Percentiles rank a stretch among this genome's conserved stretches.
Conservation (phyloP, 1,284 basidiomycete species). For the Blastosporella zonata region DNA sequence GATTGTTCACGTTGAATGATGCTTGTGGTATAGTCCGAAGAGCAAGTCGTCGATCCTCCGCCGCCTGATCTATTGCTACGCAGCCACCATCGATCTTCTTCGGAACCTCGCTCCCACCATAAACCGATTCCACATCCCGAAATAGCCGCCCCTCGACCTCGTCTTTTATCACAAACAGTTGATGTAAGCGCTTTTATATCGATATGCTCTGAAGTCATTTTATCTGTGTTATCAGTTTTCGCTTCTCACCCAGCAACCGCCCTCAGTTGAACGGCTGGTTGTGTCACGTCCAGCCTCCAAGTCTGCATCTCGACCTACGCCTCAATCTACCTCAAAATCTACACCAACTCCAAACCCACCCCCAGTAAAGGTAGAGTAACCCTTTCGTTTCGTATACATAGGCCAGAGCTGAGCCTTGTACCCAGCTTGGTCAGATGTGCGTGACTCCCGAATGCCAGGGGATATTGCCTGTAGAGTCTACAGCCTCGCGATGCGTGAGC, state of each 20-base stretch:
- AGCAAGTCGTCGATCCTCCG: background rate
- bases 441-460: conserved; percentile 11
- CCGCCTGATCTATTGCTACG: background rate
- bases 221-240: background rate
- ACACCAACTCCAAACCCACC: background rate
- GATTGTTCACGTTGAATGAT: background rate
- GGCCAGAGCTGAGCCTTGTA: background rate
- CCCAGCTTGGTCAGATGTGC: conserved; percentile 14
- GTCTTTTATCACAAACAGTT: background rate
- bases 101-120: background rate
- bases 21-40: background rate
- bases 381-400: no score
- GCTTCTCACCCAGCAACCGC: background rate
- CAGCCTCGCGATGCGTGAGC: conserved; percentile 15
- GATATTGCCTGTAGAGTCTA: conserved; percentile 12
- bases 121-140: background rate
- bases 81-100: background rate
- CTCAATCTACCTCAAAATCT: background rate
- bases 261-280: background rate
- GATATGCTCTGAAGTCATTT: background rate
- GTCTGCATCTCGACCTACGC: background rate
- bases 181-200: background rate
- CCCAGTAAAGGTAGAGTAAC: background rate
- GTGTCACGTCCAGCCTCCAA: background rate
- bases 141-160: background rate